A percentile compares a stretch with the other conserved stretches of the same genome.
These are phyloP conservation scores for Penicillium sp. DNA, from an alignment of 2,329 filamentous ascomycete species.

Conservation along the genomic window DNA sequence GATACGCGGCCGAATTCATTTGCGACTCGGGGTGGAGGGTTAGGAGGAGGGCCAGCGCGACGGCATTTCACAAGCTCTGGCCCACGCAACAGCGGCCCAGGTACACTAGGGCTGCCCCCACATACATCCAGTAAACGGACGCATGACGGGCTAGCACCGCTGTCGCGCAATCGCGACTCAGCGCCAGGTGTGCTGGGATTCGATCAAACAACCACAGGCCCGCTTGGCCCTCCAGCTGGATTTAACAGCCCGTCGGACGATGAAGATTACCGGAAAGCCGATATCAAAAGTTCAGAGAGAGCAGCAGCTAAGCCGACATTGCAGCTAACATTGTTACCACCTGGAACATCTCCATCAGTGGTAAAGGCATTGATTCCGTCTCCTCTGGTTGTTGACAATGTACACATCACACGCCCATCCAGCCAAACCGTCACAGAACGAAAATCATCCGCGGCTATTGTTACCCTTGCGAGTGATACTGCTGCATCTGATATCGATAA, in stretches of 20 bases:
- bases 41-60: constrained; percentile 49
- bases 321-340: constrained; percentile 55
- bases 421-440: constrained; percentile 56
- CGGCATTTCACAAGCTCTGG: constrained; percentile 60
- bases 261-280: constrained; percentile 43
- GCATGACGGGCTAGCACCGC: constrained; percentile 42
- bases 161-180: constrained; percentile 41
- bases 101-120: constrained; percentile 48
- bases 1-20: constrained; percentile 27
- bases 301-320: constrained; percentile 56
- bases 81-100: constrained; percentile 51
- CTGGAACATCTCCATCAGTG: constrained; percentile 51
- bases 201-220: constrained; percentile 33
- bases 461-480: constrained; percentile 77
- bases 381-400: constrained; percentile 66
- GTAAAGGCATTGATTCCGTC: constrained; percentile 52
- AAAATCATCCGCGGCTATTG: constrained; percentile 74
- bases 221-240: constrained; percentile 37
- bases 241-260: constrained; percentile 45
- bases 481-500: constrained; percentile 80
- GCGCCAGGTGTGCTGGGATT: constrained; percentile 42
- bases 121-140: constrained; percentile 44
- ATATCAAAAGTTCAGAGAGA: constrained; percentile 46
- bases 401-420: constrained; percentile 67
- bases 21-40: constrained; percentile 36